Conservation (phyloP, 441 rosid species). For the Brassica balearica region DNA sequence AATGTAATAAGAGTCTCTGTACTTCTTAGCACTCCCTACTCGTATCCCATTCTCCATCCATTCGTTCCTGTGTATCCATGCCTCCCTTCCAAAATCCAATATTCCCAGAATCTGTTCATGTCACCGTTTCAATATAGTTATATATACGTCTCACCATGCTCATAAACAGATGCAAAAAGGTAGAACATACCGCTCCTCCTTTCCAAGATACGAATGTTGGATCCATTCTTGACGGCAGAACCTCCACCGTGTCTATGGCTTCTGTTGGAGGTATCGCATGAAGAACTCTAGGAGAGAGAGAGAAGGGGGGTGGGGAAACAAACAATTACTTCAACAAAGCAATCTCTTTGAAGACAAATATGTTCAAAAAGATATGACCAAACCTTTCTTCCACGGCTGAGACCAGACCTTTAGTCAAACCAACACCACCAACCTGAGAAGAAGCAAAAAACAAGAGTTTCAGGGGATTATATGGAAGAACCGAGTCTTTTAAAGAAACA, state of each 20-base stretch:
- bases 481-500: slow-evolving; percentile 11
- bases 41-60: slow-evolving; percentile 89
- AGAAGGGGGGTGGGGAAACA: neutral
- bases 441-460: slow-evolving; percentile 11
- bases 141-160: neutral
- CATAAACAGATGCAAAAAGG: neutral
- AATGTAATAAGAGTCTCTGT: slow-evolving; percentile 87
- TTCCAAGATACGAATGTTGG: slow-evolving; percentile 79
- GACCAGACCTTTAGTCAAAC: slow-evolving; percentile 80
- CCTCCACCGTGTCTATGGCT: slow-evolving; percentile 64
- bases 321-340: slow-evolving; percentile 12
- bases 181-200: slow-evolving; percentile 86
- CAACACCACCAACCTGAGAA: slow-evolving; percentile 93
- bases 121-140: slow-evolving; percentile 6
- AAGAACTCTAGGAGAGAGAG: slow-evolving; percentile 68
- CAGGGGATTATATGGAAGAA: neutral
- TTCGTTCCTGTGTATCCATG: slow-evolving; percentile 85
- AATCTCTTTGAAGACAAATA: slow-evolving; percentile 4
- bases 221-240: slow-evolving; percentile 80
- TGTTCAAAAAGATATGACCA: slow-evolving; percentile 11
- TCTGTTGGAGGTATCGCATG: slow-evolving; percentile 91
- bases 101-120: slow-evolving; percentile 75
- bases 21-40: slow-evolving; percentile 77
- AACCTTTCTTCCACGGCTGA: slow-evolving; percentile 92
- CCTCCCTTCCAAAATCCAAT: slow-evolving; percentile 88